phyloP scores from a whole-genome alignment of 2,329 filamentous ascomycete genomes.

The Fusarium sp. region DNA sequence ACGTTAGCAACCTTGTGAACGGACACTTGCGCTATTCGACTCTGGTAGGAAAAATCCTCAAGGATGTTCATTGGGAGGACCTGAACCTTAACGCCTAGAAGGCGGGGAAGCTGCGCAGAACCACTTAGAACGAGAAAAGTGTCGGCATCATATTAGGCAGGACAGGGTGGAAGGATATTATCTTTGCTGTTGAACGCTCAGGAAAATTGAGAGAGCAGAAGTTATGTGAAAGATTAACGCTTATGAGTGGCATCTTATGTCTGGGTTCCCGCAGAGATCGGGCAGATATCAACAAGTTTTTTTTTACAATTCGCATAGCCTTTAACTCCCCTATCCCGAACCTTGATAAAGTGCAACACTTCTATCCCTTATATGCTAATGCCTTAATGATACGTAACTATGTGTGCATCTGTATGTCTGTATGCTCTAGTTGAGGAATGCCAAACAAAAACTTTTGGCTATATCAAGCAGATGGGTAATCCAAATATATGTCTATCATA shows the following conservation, averaged over 20 bases:
- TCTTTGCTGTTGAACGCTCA: slow-evolving; percentile 16
- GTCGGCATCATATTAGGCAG: slow-evolving; percentile 30
- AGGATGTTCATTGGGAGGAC: slow-evolving; percentile 77
- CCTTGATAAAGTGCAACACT: slow-evolving; percentile 18
- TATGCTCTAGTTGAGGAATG: slow-evolving; percentile 36
- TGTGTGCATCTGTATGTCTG: slow-evolving; percentile 31
- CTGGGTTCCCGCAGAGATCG: slow-evolving; percentile 19
- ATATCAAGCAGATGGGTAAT: slow-evolving; percentile 35
- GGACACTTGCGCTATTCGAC: slow-evolving; percentile 79
- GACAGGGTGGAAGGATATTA: slow-evolving; percentile 18
- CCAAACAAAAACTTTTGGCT: slow-evolving; percentile 33
- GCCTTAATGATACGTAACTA: slow-evolving; percentile 27
- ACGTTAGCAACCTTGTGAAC: slow-evolving; percentile 73
- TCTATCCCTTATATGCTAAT: slow-evolving; percentile 25
- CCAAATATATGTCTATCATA: slow-evolving; percentile 42
- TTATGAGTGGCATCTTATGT: slow-evolving; percentile 30
- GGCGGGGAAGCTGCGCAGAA: slow-evolving; percentile 40
- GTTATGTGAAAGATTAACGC: slow-evolving; percentile 41
- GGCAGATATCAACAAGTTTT: slow-evolving; percentile 29
- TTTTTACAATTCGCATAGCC: slow-evolving; percentile 21
- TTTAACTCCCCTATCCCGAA: slow-evolving; percentile 4
- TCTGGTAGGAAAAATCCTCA: slow-evolving; percentile 74
- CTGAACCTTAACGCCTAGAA: slow-evolving; percentile 58
- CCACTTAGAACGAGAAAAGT: slow-evolving; percentile 38
- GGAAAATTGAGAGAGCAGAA: slow-evolving; percentile 12